Evolutionary conservation across 163 green algal species (phyloP), one percentile per base, ranked within the genome.

Genomic region (Chlorella variabilis): DNA sequence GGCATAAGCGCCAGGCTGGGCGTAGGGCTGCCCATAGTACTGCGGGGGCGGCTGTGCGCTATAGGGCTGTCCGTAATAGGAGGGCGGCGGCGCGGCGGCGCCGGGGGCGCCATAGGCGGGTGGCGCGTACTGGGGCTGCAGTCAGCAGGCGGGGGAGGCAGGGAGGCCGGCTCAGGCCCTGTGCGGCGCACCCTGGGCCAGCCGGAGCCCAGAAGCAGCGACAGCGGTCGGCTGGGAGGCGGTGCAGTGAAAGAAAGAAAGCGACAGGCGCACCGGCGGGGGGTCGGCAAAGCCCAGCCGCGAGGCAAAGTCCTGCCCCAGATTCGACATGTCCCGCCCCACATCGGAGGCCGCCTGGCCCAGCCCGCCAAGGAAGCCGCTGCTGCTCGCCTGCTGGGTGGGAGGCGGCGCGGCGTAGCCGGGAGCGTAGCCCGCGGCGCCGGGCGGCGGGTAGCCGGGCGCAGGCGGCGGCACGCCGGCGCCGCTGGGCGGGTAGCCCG

Each of bases 321-420:
- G 51, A 17, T 65, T 27, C 4, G 25, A 23, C 0, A 69, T 18
- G 5, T 79, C 71, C 11, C 38, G 31, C 2, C 71, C 71, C 18
- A 79, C 29, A 36, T 63, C 45, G 23, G n/a, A 31, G 7, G 38
- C 71, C 23, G 71, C n/a, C 71, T 56, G 54, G 11, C 71, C 54
- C 6, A 79, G 6, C 2, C 36, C 33, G 3, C 21, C 34, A 27
- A 79, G 15, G 0, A 79, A 41, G 36, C 71, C 71, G 21, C 27
- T 9, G n/a, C n/a, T n/a, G 66, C 23, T 20, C 63, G 49, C 33
- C 63, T 49, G 34, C 63, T 29, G 63, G 20, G 63, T 4, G 38
- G 56, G 66, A 3, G 33, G 66, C 38, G 29, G 66, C 67, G 23
- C n/a, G 23, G 41, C 63, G 34, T 9, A 31, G 34, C 4, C 33